These are phyloP conservation scores for Durotheca rogersii DNA, from an alignment of 495 filamentous ascomycete genomes.

Conservation along the genomic window DNA sequence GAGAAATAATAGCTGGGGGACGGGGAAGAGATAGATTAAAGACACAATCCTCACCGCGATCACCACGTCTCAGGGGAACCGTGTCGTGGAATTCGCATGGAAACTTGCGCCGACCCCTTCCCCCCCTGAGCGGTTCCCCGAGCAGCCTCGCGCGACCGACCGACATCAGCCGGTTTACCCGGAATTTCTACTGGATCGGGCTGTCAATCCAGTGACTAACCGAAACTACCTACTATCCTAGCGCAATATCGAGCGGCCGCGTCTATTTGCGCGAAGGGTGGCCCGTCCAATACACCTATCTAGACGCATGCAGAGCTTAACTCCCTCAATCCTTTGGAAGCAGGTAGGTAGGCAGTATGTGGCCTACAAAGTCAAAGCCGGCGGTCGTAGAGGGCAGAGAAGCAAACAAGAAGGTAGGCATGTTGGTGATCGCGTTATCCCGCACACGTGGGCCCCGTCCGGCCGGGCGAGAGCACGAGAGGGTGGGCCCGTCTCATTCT, in stretches of 20 bases:
- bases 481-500: too few relatives aligned
- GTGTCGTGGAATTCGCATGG: slow-evolving; percentile 15
- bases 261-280: too few relatives aligned
- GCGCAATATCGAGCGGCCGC: too few relatives aligned
- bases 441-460: slow-evolving; percentile 18
- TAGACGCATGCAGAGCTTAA: not conserved
- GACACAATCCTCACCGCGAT: slow-evolving; percentile 16
- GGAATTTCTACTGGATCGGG: slow-evolving; percentile 17
- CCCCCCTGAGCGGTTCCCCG: slow-evolving; percentile 12
- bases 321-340: too few relatives aligned
- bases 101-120: slow-evolving; percentile 12
- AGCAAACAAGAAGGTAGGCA: not conserved
- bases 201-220: slow-evolving; percentile 22
- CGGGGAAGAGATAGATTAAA: not conserved
- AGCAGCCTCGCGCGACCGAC: slow-evolving; percentile 2
- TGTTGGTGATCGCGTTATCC: slow-evolving; percentile 22
- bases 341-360: too few relatives aligned
- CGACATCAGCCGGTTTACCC: slow-evolving; percentile 33
- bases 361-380: too few relatives aligned
- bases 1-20: slow-evolving; percentile 8
- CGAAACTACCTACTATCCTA: slow-evolving; percentile 23
- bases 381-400: too few relatives aligned
- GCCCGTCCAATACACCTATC: too few relatives aligned
- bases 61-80: slow-evolving; percentile 26
- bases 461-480: too few relatives aligned